Evolutionary conservation across 768 basidiomycete species (phyloP), one percentile per base, ranked within the genome.

Genomic region (Psilocybe cubensis): DNA sequence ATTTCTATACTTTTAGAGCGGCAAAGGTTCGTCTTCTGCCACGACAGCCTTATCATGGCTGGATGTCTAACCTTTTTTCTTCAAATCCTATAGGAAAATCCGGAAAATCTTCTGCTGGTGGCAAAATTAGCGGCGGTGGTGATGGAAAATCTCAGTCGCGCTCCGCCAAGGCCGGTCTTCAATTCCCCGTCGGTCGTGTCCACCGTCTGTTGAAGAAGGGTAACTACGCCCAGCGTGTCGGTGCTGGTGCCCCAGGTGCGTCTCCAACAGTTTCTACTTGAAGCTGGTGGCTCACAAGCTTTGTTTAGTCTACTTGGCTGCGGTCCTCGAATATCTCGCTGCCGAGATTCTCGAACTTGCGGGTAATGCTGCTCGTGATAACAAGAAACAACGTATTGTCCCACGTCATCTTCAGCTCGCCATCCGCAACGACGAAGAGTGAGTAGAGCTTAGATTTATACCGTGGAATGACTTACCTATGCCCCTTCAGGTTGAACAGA

Each of bases 341-440:
- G 94, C 94, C 44, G 94, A 96, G 72, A 95, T 96, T 72, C 85
- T 96, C 66, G 94, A 96, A 77, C 79, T 96, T 42, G 94, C 94
- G 59, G 94, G 94, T 33, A 91, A 92, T 56, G 91, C 92, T 31
- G 91, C 92, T 41, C 89, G 91, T 56, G 91, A 91, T 75, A 93
- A 93, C 82, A 93, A 92, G 83, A 92, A 95, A 79, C 90, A 93
- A 63, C 93, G 95, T 85, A 96, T 96, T 68, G 92, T 96, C 24
- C 95, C 94, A 44, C 89, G 95, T 74, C 95, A 97, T 75, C 78
- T 96, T 46, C 94, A 97, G 73, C 86, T 96, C 61, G 94, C 94
- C 61, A 94, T 97, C 75, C 86, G 95, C 50, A 94, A 96, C 72
- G 94, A 96, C 61, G 94, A 96, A 74, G 94, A 92, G 88, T 88